Base-by-base conservation (phyloP, 2,329 filamentous ascomycete genomes). In the Colletotrichum costaricense region DNA sequence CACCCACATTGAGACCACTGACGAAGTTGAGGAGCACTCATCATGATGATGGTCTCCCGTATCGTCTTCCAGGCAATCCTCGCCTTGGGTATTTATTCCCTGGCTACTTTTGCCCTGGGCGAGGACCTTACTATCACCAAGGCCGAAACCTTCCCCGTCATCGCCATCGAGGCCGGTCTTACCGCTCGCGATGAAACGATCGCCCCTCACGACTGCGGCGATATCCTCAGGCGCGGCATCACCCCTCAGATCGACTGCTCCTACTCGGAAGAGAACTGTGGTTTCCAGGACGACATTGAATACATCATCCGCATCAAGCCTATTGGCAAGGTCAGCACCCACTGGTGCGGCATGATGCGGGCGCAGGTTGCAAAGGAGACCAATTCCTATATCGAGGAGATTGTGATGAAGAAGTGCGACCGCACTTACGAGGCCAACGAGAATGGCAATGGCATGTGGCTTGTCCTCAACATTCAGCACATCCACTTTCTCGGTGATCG, bases 251-350 rank as follows among this genome's bases (percentile, higher is more conserved):
- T 71, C 26, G 63, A 67, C 57, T 71, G 69, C 56, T 67, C 60
- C 49, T 71, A 67, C 26, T 71, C 68, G 6, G 67, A 46, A 19
- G 69, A 71, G 69, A 62, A 67, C 63, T 71, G 69, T n/a, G 24
- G 24, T 12, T 67, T 71, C 16, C 46, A 71, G 16, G 56, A 71
- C 56, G 56, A 71, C 49, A 35, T 71, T n/a, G 63, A 67, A 49
- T 71, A 71, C 56, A 33, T 28, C 19, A 71, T 71, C n/a, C 64
- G 56, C 28, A 63, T 71, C 24, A 58, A 67, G 46, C 63, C 63
- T 4, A 64, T 67, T 9, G 69, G 69, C 35, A 35, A 62, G 22
- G 60, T 63, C 14, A 71, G 69, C 56, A 24, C 65, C 24, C 30
- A 62, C 24, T 67, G 69, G 69, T 67, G 63, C 16, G 69, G 60